These are phyloP conservation scores for Ophiocytium majus DNA, from an alignment of 352 stramenopile species.

Conservation along the genomic window DNA sequence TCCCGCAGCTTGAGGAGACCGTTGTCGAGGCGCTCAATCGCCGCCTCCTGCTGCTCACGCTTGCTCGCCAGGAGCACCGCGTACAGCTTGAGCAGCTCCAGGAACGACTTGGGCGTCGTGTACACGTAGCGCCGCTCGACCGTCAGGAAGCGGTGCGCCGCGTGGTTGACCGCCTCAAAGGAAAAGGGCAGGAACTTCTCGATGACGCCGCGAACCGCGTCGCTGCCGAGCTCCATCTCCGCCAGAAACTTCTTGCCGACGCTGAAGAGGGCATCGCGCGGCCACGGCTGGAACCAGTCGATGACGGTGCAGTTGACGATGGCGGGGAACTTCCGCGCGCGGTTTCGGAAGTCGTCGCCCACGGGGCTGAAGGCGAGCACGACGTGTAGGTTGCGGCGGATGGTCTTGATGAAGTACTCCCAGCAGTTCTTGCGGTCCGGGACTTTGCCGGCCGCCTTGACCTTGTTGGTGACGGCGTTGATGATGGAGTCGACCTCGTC, in stretches of 20 bases:
- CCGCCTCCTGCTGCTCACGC: slow-evolving; percentile 76
- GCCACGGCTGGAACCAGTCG: slow-evolving; percentile 77
- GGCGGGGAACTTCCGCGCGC: slow-evolving; percentile 87
- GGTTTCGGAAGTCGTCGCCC: slow-evolving; percentile 88
- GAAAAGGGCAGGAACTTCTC: slow-evolving; percentile 93
- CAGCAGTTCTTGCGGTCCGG: slow-evolving; percentile 77
- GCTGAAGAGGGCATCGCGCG: slow-evolving; percentile 82
- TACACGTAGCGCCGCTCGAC: slow-evolving; percentile 86
- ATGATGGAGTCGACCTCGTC: slow-evolving; percentile 91
- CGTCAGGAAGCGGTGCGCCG: slow-evolving; percentile 78
- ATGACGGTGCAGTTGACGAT: slow-evolving; percentile 93
- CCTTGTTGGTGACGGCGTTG: slow-evolving; percentile 76
- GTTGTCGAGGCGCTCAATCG: slow-evolving; percentile 84
- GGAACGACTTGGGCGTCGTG: slow-evolving; percentile 90
- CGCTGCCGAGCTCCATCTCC: slow-evolving; percentile 68
- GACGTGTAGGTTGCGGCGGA: slow-evolving; percentile 89
- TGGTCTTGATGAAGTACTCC: slow-evolving; percentile 88
- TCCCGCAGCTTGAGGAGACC: slow-evolving; percentile 86
- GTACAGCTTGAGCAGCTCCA: slow-evolving; percentile 89
- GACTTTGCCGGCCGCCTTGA: slow-evolving; percentile 75
- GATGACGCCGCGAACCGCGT: slow-evolving; percentile 70
- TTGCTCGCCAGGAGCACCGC: slow-evolving; percentile 82
- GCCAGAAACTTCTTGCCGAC: slow-evolving; percentile 78
- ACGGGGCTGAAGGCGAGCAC: slow-evolving; percentile 90
- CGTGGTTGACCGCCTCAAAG: slow-evolving; percentile 86